Percentiles rank a stretch among this genome's conserved stretches.
Evolutionary conservation across 1,284 basidiomycete genomes (phyloP).

Genomic region (Boletus smithii): DNA sequence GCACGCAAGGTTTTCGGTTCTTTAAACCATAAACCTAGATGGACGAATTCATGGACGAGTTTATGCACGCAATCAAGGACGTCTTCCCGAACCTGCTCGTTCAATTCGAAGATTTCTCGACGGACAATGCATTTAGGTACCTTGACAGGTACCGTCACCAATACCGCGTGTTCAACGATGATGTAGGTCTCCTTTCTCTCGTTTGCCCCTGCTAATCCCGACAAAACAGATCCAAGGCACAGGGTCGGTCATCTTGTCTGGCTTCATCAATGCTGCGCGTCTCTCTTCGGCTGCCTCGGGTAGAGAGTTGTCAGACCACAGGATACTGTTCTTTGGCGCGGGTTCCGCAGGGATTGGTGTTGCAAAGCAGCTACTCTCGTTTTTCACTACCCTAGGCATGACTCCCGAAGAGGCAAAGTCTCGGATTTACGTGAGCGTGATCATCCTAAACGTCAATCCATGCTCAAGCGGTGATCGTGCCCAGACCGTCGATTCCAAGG

Average conservation of each 20-base stretch:
- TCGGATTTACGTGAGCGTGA: constrained; percentile 61
- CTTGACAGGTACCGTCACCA: constrained; percentile 59
- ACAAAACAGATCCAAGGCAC: constrained; percentile 55
- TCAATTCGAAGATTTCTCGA: constrained; percentile 82
- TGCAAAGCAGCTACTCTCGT: constrained; percentile 72
- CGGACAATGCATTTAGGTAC: constrained; percentile 74
- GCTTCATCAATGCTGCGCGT: constrained; percentile 76
- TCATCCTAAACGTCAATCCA: background rate
- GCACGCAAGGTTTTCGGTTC: background rate
- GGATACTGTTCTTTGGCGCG: constrained; percentile 77
- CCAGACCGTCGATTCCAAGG: constrained; percentile 73
- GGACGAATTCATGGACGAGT: constrained; percentile 77
- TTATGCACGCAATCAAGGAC: constrained; percentile 69
- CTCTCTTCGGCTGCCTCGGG: constrained; percentile 61
- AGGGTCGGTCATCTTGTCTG: constrained; percentile 75
- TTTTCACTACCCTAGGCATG: constrained; percentile 67
- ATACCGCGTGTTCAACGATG: constrained; percentile 78
- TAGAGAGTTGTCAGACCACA: constrained; percentile 63
- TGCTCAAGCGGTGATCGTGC: constrained; percentile 11
- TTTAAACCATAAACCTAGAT: constrained; percentile 41
- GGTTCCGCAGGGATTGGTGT: constrained; percentile 80
- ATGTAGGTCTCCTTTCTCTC: constrained; percentile 44
- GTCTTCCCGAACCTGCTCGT: constrained; percentile 73
- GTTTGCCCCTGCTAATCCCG: constrained; percentile 11
- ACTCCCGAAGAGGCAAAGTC: constrained; percentile 63